Evolutionary conservation across 495 filamentous ascomycete species (phyloP), one percentile per base, ranked within the genome.

Genomic region (Daldinia bambusicola): DNA sequence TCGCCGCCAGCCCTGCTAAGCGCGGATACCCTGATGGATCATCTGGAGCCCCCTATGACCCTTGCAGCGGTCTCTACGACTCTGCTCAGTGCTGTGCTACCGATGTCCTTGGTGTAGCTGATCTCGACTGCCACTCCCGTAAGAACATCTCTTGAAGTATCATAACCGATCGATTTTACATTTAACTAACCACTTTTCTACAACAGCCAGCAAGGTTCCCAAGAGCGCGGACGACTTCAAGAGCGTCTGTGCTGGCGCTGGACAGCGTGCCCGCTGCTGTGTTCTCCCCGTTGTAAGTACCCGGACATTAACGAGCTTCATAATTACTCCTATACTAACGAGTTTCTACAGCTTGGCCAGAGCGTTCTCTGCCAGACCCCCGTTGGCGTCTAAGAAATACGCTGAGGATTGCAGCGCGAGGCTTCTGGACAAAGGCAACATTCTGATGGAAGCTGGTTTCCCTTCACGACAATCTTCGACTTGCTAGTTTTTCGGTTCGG

Each of bases 71-170:
- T 22, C 67, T 74, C 36, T 74, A 77, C 38, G 66, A 63, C 62
- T 72, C 34, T 45, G 55, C 74, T 13, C 77, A 77, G 48, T 85
- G 83, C 79, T 85, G 83, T 70, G 78, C 83, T 26, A 80, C 81
- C 41, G 79, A 85, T 55, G 81, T 84, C 40, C 77, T 83, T 22
- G 80, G 80, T 45, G 68, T 85, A 45, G 81, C 80, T 8, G 82
- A 85, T 63, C 74, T 85, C 50, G 77, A 85, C 73, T 85, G 83
- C 72, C n/a, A 34, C 1, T 41, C 63, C 36, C 80, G 83, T 85
- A 82, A 70, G 81, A 16, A 9, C 45, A 22, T 56, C 22, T 45
- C 32, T 71, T 18, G 20, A 26, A 22, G 10, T 36, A 1, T 56
- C 1, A 30, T 36, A 34, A 6, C 10, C 22, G 13, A 12, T 2